Conservation (phyloP, 805 yeast species). For the Wickerhamiella sergipiensis region DNA sequence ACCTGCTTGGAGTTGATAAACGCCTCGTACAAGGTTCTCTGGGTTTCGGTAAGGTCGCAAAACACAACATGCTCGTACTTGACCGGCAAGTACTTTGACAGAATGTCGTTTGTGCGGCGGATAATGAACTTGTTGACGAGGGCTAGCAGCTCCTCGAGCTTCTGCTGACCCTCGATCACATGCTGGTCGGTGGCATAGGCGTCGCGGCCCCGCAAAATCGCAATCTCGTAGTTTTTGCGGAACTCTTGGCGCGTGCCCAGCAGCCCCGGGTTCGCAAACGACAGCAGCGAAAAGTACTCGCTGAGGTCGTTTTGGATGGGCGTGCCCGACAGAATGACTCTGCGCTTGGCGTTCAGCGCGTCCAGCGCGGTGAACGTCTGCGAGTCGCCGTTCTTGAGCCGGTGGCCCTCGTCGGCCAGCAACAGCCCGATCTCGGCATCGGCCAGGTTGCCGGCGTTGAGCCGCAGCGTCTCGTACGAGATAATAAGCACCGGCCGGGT, state of each 20-base stretch:
- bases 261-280: constrained; percentile 89
- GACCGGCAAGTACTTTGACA: constrained; percentile 86
- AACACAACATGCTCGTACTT: constrained; percentile 96
- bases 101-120: constrained; percentile 86
- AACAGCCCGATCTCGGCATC: constrained; percentile 74
- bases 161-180: constrained; percentile 49
- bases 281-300: constrained; percentile 80
- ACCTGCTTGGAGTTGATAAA: constrained; percentile 72
- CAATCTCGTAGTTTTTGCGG: constrained; percentile 67
- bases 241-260: constrained; percentile 77
- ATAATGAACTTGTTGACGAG: constrained; percentile 83
- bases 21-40: constrained; percentile 52
- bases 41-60: constrained; percentile 70
- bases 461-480: constrained; percentile 82
- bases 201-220: constrained; percentile 76
- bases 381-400: constrained; percentile 80
- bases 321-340: constrained; percentile 90
- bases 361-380: constrained; percentile 78
- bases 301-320: constrained; percentile 93
- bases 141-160: constrained; percentile 53
- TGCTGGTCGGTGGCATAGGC: constrained; percentile 78
- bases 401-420: constrained; percentile 77
- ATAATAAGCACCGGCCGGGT: constrained; percentile 89
- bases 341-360: constrained; percentile 68
- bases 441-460: constrained; percentile 64